Evolutionary conservation across 2,329 filamentous ascomycete genomes (phyloP).

Genomic region (Alternaria ventricosa): DNA sequence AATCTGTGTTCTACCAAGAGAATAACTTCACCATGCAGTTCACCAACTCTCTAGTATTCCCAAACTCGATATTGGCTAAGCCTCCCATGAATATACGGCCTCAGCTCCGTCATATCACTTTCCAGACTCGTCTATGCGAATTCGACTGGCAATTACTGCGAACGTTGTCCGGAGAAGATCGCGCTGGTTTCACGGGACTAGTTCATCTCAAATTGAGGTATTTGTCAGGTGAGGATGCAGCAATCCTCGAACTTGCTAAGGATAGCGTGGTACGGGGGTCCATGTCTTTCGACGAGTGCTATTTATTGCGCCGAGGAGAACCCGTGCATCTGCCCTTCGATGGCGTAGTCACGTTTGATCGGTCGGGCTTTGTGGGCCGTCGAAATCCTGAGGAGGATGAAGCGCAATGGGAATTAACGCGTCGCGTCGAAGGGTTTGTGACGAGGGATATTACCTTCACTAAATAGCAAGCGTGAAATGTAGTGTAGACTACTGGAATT

Average conservation of each 20-base stretch:
- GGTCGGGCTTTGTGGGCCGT: neutral
- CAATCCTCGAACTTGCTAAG: neutral
- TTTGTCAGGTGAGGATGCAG: neutral
- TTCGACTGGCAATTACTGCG: neutral
- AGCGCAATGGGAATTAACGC: neutral
- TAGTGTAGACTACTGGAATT: neutral
- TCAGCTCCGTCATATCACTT: neutral
- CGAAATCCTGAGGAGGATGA: neutral
- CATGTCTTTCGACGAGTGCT: neutral
- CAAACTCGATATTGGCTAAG: neutral
- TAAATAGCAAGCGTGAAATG: neutral
- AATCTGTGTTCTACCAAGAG: neutral
- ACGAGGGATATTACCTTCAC: neutral
- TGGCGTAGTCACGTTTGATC: neutral
- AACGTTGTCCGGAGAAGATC: neutral
- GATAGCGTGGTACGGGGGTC: neutral
- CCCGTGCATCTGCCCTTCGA: neutral
- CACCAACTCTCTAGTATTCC: neutral
- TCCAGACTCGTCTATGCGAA: neutral
- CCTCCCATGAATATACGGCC: neutral
- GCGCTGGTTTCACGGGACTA: neutral
- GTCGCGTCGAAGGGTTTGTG: neutral
- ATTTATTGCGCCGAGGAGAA: neutral
- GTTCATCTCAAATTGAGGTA: neutral
- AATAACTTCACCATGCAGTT: neutral